phyloP scores from a whole-genome alignment of 2,329 filamentous ascomycete species.

The Neobulgaria alba region DNA sequence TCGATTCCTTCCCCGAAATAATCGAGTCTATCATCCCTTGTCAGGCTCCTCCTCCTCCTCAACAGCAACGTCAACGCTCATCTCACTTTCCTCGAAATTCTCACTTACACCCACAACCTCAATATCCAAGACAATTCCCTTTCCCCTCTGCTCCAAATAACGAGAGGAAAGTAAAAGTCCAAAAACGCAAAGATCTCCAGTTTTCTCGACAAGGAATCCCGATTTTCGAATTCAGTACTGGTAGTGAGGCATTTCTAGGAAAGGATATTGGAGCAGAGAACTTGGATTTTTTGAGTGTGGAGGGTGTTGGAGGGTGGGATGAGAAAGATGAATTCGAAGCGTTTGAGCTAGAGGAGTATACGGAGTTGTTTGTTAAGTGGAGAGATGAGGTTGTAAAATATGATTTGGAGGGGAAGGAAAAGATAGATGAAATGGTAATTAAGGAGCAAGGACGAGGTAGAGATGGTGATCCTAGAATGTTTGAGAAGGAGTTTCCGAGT shows the following conservation, averaged over 20 bases:
- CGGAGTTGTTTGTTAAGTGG: background rate
- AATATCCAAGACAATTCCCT: background rate
- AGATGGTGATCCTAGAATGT: too few relatives aligned
- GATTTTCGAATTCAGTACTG: constrained; percentile 24
- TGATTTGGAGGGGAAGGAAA: too few relatives aligned
- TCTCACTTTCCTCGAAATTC: background rate
- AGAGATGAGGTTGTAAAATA: background rate
- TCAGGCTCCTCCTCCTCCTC: background rate
- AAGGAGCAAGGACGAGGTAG: background rate
- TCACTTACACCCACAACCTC: background rate
- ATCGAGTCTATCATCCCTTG: background rate
- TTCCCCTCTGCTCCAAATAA: background rate
- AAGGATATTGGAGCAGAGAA: background rate
- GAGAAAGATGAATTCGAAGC: background rate
- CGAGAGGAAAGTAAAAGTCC: constrained; percentile 2
- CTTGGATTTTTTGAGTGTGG: constrained; percentile 7
- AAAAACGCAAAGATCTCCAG: constrained; percentile 22
- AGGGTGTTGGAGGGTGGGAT: constrained; percentile 6
- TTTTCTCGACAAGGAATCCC: constrained; percentile 23
- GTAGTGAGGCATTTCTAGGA: background rate
- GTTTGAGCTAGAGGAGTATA: constrained; percentile 2
- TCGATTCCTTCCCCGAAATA: constrained; percentile 16
- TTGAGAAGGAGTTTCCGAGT: background rate
- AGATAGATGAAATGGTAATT: background rate
- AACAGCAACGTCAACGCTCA: background rate